Evolutionary conservation across 352 stramenopile species (phyloP), one percentile per base, ranked within the genome.

Genomic region (Globisporangium lucens): DNA sequence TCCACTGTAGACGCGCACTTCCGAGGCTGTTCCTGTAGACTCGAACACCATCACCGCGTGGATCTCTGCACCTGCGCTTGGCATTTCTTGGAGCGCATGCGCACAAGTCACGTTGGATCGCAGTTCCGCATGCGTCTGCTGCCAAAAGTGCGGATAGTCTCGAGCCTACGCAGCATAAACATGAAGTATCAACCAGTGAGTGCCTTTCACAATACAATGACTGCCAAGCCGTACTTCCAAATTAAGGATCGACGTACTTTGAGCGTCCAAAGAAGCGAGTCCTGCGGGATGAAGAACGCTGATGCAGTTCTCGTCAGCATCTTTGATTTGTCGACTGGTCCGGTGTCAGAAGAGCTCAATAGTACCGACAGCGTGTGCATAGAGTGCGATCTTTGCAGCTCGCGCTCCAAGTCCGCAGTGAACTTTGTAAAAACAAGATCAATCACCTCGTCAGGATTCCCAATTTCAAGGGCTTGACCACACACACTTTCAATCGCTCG

Each of bases 61-160:
- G 5, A 71, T 65, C 12, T 72, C 47, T 7, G 55, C 52, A 24
- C 30, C 47, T 6, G 57, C 60, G 29, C 22, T 35, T 33, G 46
- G 62, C 76, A 91, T 85, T 9, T 66, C 68, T 38, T 63, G 33
- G 17, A 91, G 67, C 10, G 72, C 74, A 2, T 69, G 75, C 56
- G 43, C 72, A 20, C 64, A 89, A 3, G 57, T 75, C 29, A 71
- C 65, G 17, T 74, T 74, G 9, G 72, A 65, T 3, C 38, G 56
- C 35, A 87, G 36, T 30, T 73, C 65, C 3, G 82, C 46, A 2
- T 71, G 69, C 17, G 72, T 53, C 49, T 90, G 73, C 4, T 66
- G 69, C 79, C 81, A 91, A 51, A 86, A 84, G 41, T 67, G 73
- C 1, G 59, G 33, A 22, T 81, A 80, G 52, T 88, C 74, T 30